Conservation (phyloP, 2,329 filamentous ascomycete genomes). For the Aspergillus sp. region DNA sequence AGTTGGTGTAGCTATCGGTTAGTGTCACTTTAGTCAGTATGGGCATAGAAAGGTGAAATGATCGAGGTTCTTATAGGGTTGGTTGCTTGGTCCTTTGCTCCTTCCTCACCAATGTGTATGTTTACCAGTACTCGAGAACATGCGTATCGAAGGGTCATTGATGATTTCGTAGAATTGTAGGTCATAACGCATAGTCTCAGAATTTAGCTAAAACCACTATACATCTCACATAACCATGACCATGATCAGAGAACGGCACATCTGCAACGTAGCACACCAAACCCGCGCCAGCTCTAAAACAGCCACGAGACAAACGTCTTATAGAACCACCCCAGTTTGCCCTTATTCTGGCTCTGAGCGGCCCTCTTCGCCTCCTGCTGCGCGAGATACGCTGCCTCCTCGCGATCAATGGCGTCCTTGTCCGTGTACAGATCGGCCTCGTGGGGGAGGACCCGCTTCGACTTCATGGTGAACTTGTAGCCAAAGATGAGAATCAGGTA, state of each 20-base stretch:
- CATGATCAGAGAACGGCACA: neutral
- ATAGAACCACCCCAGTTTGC: conserved; percentile 57
- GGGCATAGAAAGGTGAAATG: no score
- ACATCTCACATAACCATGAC: neutral
- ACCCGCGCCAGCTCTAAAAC: conserved; percentile 47
- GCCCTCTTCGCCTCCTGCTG: conserved; percentile 50
- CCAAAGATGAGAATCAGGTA: conserved; percentile 72
- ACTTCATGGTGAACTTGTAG: conserved; percentile 64
- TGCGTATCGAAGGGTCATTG: no score
- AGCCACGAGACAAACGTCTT: conserved; percentile 63
- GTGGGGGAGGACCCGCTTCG: conserved; percentile 59
- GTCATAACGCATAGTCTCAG: neutral
- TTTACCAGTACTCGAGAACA: no score
- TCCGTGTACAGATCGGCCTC: conserved; percentile 72
- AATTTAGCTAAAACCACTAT: neutral
- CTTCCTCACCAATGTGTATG: no score
- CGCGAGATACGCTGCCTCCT: conserved; percentile 72
- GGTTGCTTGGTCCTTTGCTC: no score
- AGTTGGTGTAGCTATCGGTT: no score
- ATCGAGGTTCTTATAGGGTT: no score
- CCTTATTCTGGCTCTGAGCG: conserved; percentile 40
- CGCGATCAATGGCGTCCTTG: conserved; percentile 73
- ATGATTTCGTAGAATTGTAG: neutral
- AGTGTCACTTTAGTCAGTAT: no score
- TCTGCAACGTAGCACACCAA: neutral